phyloP scores from a whole-genome alignment of 2,329 filamentous ascomycete genomes.

The Metarhizium anisopliae region DNA sequence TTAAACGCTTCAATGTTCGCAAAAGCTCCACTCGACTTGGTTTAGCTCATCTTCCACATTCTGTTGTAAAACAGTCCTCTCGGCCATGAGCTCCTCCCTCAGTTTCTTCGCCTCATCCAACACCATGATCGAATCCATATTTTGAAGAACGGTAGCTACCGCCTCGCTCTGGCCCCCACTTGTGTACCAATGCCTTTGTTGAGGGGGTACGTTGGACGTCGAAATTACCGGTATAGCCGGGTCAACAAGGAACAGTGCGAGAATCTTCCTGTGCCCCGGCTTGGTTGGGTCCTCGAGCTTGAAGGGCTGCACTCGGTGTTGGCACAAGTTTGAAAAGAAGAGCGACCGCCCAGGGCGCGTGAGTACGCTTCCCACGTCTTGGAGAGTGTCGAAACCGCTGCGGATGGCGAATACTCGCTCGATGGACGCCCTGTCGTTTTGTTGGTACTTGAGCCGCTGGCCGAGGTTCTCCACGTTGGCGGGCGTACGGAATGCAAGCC shows the following conservation, averaged over 20 bases:
- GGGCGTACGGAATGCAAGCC: slow-evolving; percentile 40
- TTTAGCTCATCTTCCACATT: background rate
- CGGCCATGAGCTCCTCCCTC: background rate
- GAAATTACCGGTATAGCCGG: slow-evolving; percentile 36
- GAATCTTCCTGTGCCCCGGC: slow-evolving; percentile 47
- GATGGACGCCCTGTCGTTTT: slow-evolving; percentile 24
- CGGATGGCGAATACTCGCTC: slow-evolving; percentile 24
- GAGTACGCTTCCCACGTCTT: slow-evolving; percentile 36
- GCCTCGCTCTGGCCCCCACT: background rate
- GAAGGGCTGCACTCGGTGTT: slow-evolving; percentile 45
- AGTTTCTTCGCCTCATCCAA: background rate
- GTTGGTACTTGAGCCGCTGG: slow-evolving; percentile 17
- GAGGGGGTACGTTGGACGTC: slow-evolving; percentile 35
- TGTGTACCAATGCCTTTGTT: slow-evolving; percentile 29
- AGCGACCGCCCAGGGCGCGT: slow-evolving; percentile 40
- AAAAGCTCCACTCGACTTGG: background rate
- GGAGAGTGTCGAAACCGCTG: slow-evolving; percentile 10
- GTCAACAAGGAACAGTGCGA: slow-evolving; percentile 53
- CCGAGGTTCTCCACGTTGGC: slow-evolving; percentile 21
- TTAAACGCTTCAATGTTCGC: background rate
- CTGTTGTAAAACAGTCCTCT: background rate
- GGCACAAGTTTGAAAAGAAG: slow-evolving; percentile 45
- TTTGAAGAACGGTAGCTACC: background rate
- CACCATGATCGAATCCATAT: background rate
- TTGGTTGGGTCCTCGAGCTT: slow-evolving; percentile 38